A percentile compares a stretch with the other conserved stretches of the same genome.
Evolutionary conservation across 805 yeast species (phyloP).

Genomic region (Metschnikowia cubensis): DNA sequence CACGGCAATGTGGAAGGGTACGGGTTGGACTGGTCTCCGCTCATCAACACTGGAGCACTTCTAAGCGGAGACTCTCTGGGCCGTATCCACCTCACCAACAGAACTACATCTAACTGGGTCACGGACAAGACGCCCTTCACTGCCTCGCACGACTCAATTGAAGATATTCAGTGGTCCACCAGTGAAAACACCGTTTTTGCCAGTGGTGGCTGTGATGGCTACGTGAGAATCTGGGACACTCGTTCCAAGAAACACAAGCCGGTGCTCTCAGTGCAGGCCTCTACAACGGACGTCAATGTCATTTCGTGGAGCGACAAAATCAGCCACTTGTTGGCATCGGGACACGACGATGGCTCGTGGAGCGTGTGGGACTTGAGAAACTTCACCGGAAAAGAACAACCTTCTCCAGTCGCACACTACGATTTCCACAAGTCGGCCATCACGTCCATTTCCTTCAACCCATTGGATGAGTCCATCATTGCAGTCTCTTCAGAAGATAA

Average conservation of each 20-base stretch:
- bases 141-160: conserved; percentile 73
- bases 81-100: conserved; percentile 68
- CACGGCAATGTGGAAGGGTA: conserved; percentile 98
- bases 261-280: conserved; percentile 78
- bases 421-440: conserved; percentile 92
- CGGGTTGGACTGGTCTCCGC: conserved; percentile 95
- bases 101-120: conserved; percentile 75
- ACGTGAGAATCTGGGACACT: conserved; percentile 93
- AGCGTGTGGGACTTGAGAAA: conserved; percentile 95
- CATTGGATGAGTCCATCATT: conserved; percentile 89
- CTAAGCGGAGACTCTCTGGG: conserved; percentile 90
- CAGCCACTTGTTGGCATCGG: conserved; percentile 84
- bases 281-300: conserved; percentile 84
- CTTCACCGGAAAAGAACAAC: conserved; percentile 52
- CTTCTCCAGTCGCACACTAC: conserved; percentile 88
- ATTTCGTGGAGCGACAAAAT: conserved; percentile 92
- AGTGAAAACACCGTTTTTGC: conserved; percentile 92
- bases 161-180: conserved; percentile 95
- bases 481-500: conserved; percentile 97
- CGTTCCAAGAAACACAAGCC: conserved; percentile 90
- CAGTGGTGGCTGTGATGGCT: conserved; percentile 90
- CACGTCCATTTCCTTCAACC: conserved; percentile 92
- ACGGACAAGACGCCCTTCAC: conserved; percentile 81
- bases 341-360: conserved; percentile 97
- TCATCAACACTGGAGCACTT: conserved; percentile 71